A percentile compares a stretch with the other conserved stretches of the same genome.
phyloP scores from a whole-genome alignment of 1,284 basidiomycete species.

The Ceratobasidium sp. region DNA sequence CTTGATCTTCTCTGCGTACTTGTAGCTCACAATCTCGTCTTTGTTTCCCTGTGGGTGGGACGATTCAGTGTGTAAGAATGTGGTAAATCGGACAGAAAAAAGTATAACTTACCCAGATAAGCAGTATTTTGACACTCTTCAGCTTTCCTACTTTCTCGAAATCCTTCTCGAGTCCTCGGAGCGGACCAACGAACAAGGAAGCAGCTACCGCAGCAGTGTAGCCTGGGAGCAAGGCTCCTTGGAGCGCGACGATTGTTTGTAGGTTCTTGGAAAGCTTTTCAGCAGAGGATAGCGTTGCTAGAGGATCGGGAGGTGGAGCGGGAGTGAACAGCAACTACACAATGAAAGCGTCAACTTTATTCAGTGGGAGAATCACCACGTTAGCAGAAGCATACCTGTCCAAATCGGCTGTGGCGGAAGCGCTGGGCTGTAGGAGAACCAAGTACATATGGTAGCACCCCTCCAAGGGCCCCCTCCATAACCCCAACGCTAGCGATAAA shows the following conservation, averaged over 20 bases:
- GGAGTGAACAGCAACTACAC: constrained; percentile 8
- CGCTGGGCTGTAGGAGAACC: constrained; percentile 33
- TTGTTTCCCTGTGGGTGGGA: constrained; percentile 68
- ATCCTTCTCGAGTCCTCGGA: constrained; percentile 68
- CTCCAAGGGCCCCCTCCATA: constrained; percentile 64
- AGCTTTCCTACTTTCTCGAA: constrained; percentile 65
- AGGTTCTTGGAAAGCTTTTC: not conserved
- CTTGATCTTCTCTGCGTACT: constrained; percentile 69
- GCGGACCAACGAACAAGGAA: constrained; percentile 77
- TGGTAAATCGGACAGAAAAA: constrained; percentile 24
- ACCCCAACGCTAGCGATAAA: constrained; percentile 77
- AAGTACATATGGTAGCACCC: constrained; percentile 13
- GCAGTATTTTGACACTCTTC: constrained; percentile 65
- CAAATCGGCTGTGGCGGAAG: constrained; percentile 30
- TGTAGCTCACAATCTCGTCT: constrained; percentile 73
- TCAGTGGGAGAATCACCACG: not conserved
- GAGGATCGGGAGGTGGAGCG: constrained; percentile 1
- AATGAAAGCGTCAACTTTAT: not conserved
- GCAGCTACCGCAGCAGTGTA: constrained; percentile 80
- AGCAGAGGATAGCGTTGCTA: not conserved
- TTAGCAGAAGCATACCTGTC: constrained; percentile 14
- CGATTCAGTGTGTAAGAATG: not conserved
- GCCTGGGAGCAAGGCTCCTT: constrained; percentile 78
- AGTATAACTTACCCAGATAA: constrained; percentile 70
- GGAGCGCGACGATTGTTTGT: constrained; percentile 71